Evolutionary conservation across 2,329 filamentous ascomycete genomes (phyloP).

Genomic region (Leptographium lundbergii): DNA sequence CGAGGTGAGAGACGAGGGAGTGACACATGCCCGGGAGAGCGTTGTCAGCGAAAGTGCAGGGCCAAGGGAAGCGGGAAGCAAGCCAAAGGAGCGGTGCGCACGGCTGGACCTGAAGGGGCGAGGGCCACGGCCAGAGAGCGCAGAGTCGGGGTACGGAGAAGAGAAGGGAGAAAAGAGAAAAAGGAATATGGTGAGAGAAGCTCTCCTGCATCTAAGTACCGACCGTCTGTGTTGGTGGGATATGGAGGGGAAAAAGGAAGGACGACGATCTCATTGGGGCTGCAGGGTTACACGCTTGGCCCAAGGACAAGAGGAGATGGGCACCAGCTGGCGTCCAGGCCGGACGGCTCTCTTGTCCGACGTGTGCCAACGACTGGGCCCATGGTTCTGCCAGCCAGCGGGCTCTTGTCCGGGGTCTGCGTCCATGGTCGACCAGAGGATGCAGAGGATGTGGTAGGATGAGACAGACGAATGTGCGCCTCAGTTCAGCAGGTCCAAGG

Average conservation of each 20-base stretch:
- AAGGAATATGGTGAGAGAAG: neutral
- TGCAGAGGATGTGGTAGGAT: neutral
- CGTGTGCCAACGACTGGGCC: neutral
- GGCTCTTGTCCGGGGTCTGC: neutral
- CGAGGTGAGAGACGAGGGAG: neutral
- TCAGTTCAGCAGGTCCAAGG: neutral
- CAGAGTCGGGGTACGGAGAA: neutral
- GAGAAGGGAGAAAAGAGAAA: neutral
- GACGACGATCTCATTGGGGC: neutral
- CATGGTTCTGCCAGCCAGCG: neutral
- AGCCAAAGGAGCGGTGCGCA: neutral
- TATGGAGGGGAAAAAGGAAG: neutral
- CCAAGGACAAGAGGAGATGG: neutral
- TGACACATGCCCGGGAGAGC: neutral
- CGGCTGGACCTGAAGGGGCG: neutral
- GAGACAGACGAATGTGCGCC: neutral
- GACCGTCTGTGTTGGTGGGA: neutral
- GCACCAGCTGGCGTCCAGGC: neutral
- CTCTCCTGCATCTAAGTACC: neutral
- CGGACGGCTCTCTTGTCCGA: neutral
- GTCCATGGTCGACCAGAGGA: neutral
- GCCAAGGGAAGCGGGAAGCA: too few species aligned
- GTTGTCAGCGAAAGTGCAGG: too few species aligned
- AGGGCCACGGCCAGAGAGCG: too few species aligned
- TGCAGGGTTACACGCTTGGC: neutral